A percentile compares a stretch with the other conserved stretches of the same genome.
Conservation (phyloP, 1,139 yeast genomes). For the Candida sanyaensis region DNA sequence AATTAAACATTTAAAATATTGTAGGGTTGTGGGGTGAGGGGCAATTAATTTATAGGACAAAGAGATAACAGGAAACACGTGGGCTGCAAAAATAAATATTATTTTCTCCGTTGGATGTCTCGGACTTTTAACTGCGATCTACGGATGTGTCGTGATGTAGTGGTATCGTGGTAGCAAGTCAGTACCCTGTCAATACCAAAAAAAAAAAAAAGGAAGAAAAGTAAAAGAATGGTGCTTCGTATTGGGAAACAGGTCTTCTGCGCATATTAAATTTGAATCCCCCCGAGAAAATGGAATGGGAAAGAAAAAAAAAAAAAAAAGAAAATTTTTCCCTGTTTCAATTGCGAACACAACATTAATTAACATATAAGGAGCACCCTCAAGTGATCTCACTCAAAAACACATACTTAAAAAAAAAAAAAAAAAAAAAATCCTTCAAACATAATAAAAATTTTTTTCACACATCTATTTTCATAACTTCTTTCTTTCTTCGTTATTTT, state of each 20-base stretch:
- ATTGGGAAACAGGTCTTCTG: constrained; percentile 6
- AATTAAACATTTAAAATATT: too few species aligned
- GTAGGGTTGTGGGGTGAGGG: too few species aligned
- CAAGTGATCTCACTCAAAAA: neutral
- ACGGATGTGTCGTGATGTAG: too few species aligned
- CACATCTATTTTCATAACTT: neutral
- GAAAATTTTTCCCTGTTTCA: neutral
- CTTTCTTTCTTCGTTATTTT: neutral
- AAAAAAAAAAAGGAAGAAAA: too few species aligned
- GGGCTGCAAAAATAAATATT: neutral
- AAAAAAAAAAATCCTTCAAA: neutral
- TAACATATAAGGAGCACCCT: neutral
- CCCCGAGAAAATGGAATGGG: neutral
- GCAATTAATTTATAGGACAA: too few species aligned
- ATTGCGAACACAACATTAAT: neutral
- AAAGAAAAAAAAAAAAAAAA: neutral
- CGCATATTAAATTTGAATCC: neutral
- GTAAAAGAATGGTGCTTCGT: neutral
- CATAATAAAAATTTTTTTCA: too few species aligned
- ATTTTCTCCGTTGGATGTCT: too few species aligned
- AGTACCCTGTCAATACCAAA: neutral
- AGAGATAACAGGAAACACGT: neutral
- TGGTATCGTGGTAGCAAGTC: too few species aligned
- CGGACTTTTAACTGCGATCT: too few species aligned
- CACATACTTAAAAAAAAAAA: neutral